Base-by-base conservation (phyloP, 768 basidiomycete species). In the Hypholoma fasciculare region DNA sequence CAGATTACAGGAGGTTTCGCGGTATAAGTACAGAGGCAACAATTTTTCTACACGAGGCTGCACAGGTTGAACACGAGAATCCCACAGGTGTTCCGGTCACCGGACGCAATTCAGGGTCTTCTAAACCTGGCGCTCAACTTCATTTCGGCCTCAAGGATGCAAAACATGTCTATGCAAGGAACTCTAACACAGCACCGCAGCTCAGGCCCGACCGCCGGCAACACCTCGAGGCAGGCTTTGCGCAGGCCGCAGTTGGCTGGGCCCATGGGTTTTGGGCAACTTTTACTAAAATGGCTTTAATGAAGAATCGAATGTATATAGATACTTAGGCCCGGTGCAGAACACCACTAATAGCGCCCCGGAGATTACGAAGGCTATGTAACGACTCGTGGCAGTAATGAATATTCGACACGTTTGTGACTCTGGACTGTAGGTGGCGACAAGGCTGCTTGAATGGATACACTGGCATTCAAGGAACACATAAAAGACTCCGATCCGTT, bases 1-100 rank as follows among this genome's bases (percentile, higher is more conserved):
- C 42, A 49, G 56, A 59, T 58, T 63, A 63, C 54, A 60, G 59
- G 48, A 55, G n/a, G 40, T 14, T 42, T 26, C 51, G 50, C 42
- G 59, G 58, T 63, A 61, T 60, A 54, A 59, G 64, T 63, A 65
- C 62, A 65, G 40, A 56, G 57, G 37, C 61, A 57, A 59, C 53
- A 49, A 61, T 61, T 59, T 61, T 65, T 65, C 58, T 56, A 61
- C 65, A 65, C 65, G 65, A 65, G 65, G 61, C 43, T 48, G 40
- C 56, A 58, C 62, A 65, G 17, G n/a, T 48, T 46, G 19, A 54
- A 42, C 46, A 54, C 46, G 46, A 53, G 48, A 49, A 58, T 52
- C 43, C 50, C 54, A 54, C 54, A 58, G 44, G 37, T 43, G 54
- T 44, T 49, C 56, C 56, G 34, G 49, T 57, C 27, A 40, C 56